These are phyloP conservation scores for Zoysia matrella DNA, from an alignment of 202 grass and related monocot species.

Conservation along the genomic window DNA sequence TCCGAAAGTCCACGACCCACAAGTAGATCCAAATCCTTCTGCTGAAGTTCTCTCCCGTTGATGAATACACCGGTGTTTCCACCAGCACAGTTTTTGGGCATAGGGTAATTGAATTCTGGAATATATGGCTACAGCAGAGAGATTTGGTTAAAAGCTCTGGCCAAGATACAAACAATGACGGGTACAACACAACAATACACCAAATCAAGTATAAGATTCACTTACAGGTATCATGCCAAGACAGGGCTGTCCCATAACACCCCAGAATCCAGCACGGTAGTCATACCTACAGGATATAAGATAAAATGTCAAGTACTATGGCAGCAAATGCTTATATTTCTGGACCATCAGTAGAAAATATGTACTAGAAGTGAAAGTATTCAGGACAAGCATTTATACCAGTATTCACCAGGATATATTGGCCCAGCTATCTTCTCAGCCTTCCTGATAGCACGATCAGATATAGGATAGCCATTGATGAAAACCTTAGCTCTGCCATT, in stretches of 20 bases:
- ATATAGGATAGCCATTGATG: slow-evolving; percentile 69
- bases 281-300: slow-evolving; percentile 58
- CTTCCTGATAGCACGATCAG: slow-evolving; percentile 68
- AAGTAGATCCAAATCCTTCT: slow-evolving; percentile 75
- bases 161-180: slow-evolving; percentile 23
- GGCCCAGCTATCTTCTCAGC: slow-evolving; percentile 76
- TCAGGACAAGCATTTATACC: slow-evolving; percentile 42
- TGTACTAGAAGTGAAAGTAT: neutral
- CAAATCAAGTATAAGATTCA: neutral
- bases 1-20: slow-evolving; percentile 61
- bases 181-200: neutral
- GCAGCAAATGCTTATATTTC: neutral
- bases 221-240: slow-evolving; percentile 85
- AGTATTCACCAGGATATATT: slow-evolving; percentile 77
- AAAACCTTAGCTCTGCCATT: slow-evolving; percentile 64
- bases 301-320: slow-evolving; percentile 22
- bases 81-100: neutral
- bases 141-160: slow-evolving; percentile 32
- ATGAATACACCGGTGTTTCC: slow-evolving; percentile 71
- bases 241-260: slow-evolving; percentile 69
- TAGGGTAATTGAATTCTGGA: slow-evolving; percentile 63
- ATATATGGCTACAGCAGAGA: slow-evolving; percentile 68
- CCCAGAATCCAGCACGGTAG: slow-evolving; percentile 81
- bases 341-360: neutral
- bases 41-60: slow-evolving; percentile 79